These are phyloP conservation scores for Fraxinus americana DNA, from an alignment of 257 asterid species.

Conservation along the genomic window DNA sequence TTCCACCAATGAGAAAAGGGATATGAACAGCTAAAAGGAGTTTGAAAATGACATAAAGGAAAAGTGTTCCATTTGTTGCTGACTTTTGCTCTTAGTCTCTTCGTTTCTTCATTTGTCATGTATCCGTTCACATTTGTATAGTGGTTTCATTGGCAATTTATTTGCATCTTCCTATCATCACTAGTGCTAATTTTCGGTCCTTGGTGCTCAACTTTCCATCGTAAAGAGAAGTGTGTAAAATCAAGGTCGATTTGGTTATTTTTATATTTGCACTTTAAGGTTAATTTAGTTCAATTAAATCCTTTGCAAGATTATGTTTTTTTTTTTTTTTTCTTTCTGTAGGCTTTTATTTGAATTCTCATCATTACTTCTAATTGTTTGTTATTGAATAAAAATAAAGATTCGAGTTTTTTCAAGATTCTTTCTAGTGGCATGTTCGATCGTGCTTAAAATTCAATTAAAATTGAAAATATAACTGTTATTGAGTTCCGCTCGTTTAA, in stretches of 20 bases:
- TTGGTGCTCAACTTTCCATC: not conserved
- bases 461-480: too few relatives aligned
- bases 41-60: conserved; percentile 1
- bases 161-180: not conserved
- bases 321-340: too few relatives aligned
- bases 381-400: not conserved
- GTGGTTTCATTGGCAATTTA: not conserved
- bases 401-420: too few relatives aligned
- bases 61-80: not conserved
- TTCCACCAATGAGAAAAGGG: not conserved
- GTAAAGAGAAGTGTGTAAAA: not conserved
- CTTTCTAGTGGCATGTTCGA: too few relatives aligned
- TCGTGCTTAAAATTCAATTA: too few relatives aligned
- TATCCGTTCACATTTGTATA: not conserved
- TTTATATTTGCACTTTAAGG: not conserved
- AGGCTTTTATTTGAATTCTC: not conserved
- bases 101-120: not conserved
- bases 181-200: not conserved
- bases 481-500: too few relatives aligned
- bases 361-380: too few relatives aligned
- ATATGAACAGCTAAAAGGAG: not conserved
- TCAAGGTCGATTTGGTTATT: not conserved
- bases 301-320: not conserved
- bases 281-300: not conserved
- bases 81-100: not conserved